Conservation (phyloP, 768 basidiomycete species). For the Tricholoma furcatifolium region DNA sequence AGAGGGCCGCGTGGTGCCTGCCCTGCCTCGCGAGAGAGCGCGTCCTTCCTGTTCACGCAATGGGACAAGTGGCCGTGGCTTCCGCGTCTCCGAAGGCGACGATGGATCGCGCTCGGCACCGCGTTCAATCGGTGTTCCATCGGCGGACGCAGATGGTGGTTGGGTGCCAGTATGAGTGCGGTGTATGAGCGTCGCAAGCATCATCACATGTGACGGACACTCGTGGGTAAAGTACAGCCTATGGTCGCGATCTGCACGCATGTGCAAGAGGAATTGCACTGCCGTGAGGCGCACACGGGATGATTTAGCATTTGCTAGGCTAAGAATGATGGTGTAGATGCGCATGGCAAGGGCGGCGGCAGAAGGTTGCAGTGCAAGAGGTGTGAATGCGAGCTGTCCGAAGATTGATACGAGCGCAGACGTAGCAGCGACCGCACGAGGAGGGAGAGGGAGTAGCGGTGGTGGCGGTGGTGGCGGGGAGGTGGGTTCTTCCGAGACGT, state of each 20-base stretch:
- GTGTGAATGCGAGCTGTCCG: constrained; percentile 69
- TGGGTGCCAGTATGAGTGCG: constrained; percentile 34
- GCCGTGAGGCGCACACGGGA: constrained; percentile 64
- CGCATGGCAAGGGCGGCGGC: constrained; percentile 53
- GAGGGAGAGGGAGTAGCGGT: constrained; percentile 25
- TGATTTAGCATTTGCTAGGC: constrained; percentile 43
- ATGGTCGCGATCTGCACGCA: constrained; percentile 90
- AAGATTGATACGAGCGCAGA: constrained; percentile 66
- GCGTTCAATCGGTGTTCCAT: not conserved
- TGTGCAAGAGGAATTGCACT: constrained; percentile 84
- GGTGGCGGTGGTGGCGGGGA: constrained; percentile 15
- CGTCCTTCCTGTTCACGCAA: constrained; percentile 51
- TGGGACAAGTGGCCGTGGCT: constrained; percentile 45
- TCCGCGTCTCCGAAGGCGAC: constrained; percentile 33
- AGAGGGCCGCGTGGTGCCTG: constrained; percentile 35
- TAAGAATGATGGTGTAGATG: constrained; percentile 52
- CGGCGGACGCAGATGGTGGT: constrained; percentile 1
- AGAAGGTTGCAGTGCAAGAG: constrained; percentile 45
- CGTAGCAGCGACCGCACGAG: constrained; percentile 58
- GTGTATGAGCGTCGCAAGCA: constrained; percentile 64
- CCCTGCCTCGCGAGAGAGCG: constrained; percentile 51
- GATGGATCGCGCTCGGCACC: constrained; percentile 15
- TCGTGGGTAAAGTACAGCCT: constrained; percentile 72
- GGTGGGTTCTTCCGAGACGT: constrained; percentile 26
- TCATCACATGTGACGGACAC: constrained; percentile 51